These are phyloP conservation scores for Elymus sibiricus DNA, from an alignment of 176 grass and related monocot species.

Conservation along the genomic window DNA sequence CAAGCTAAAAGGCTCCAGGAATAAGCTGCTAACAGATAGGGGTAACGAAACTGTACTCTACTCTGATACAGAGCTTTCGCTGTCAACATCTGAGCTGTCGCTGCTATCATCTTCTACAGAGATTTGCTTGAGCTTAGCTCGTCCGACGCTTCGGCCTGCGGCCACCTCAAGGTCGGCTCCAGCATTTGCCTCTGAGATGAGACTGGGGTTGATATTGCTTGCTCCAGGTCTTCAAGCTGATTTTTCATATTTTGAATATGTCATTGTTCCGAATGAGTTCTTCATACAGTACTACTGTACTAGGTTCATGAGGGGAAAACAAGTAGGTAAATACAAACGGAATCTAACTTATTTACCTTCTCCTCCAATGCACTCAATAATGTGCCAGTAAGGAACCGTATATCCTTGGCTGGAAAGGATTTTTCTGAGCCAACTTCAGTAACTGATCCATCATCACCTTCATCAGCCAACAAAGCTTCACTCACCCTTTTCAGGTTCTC, in stretches of 20 bases:
- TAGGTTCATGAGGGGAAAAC: background rate
- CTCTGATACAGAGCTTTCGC: slow-evolving; percentile 24
- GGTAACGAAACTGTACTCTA: background rate
- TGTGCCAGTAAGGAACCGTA: slow-evolving; percentile 50
- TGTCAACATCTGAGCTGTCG: slow-evolving; percentile 11
- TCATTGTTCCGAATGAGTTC: background rate
- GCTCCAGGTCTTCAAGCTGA: slow-evolving; percentile 42
- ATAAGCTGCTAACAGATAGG: background rate
- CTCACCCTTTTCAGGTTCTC: background rate
- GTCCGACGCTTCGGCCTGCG: too few relatives aligned
- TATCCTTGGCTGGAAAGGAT: slow-evolving; percentile 44
- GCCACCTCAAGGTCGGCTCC: too few relatives aligned
- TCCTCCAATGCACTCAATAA: slow-evolving; percentile 69
- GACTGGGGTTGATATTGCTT: slow-evolving; percentile 29
- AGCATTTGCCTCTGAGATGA: slow-evolving; percentile 11
- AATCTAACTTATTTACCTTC: slow-evolving; percentile 54
- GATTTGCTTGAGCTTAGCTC: too few relatives aligned
- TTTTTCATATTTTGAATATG: background rate
- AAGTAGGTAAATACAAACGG: background rate
- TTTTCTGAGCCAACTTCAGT: slow-evolving; percentile 39
- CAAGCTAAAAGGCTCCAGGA: slow-evolving; percentile 4
- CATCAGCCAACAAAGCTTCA: background rate
- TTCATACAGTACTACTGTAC: background rate
- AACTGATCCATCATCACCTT: slow-evolving; percentile 8
- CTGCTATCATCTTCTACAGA: slow-evolving; percentile 5